Base-by-base conservation (phyloP, 2,329 filamentous ascomycete genomes). In the Arthrocladium fulminans region DNA sequence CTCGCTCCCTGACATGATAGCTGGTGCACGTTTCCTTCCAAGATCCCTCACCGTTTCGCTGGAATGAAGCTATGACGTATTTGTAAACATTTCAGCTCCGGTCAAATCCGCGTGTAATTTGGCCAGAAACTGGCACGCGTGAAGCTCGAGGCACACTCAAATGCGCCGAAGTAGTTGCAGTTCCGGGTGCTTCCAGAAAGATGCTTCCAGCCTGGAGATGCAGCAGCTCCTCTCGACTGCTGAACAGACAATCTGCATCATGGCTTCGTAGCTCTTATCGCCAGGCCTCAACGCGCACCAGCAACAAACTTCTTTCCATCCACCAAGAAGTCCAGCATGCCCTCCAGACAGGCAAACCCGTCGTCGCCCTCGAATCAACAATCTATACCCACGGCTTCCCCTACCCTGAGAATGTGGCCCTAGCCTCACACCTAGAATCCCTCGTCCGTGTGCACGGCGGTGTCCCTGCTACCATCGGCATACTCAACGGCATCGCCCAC, bases 331-430 rank as follows among this genome's bases (percentile, higher is more conserved):
- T 98, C 10, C 72, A 75, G 45, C 80, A 88, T 62, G 90, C 89
- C 32, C 66, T 96, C 41, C 73, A 79, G 35, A 77, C 79, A 10
- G 81, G 82, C 49, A 82, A 80, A 59, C 90, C 92, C 0, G 83
- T 98, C 3, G 89, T 98, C 9, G 92, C 90, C 13, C 75, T 98
- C 3, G 92, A 98, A 67, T 88, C 87, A 1, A 95, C 92, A 3
- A 97, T 98, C 58, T 97, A 98, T 67, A 98, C 92, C 1, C 92
- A 98, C 68, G 89, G 81, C 50, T 85, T 82, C 55, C 81, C 83
- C 2, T 84, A 84, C 57, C 83, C 83, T 0, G 77, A 84, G 23
- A 87, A 86, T 58, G 69, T 84, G 34, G 81, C 84, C 19, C 73
- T 98, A 12, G 86, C 87, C n/a, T 77, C 80, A 27, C 76, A 83